A percentile compares a stretch with the other conserved stretches of the same genome.
Evolutionary conservation across 371 early-diverging fungal genomes (phyloP).

Genomic region (Apophysomyces ossiformis): DNA sequence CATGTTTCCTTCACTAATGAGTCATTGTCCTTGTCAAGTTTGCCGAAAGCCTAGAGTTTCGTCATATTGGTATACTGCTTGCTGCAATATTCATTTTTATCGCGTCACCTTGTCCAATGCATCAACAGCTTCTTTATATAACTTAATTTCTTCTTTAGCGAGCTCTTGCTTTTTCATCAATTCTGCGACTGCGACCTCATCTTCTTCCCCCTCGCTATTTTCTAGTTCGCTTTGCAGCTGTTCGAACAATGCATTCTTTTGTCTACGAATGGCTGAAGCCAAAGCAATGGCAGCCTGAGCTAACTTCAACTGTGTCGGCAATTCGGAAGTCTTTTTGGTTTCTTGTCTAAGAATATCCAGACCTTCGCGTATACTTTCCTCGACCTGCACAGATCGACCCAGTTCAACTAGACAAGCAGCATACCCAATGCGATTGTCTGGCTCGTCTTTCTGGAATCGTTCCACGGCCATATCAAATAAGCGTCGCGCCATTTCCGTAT

Average conservation of each 20-base stretch:
- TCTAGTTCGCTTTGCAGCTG: conserved; percentile 27
- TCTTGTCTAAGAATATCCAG: conserved; percentile 41
- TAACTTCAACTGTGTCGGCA: conserved; percentile 13
- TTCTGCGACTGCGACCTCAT: conserved; percentile 34
- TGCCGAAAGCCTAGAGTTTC: neutral
- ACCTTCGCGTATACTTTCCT: conserved; percentile 54
- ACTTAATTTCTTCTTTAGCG: conserved; percentile 31
- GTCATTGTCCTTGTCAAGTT: neutral
- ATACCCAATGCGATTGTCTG: conserved; percentile 45
- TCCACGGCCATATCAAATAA: conserved; percentile 65
- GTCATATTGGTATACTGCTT: neutral
- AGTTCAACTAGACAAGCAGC: conserved; percentile 47
- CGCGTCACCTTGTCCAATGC: conserved; percentile 30
- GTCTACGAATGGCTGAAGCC: conserved; percentile 30
- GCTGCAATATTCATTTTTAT: neutral
- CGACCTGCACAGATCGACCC: conserved; percentile 42
- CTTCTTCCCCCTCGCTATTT: conserved; percentile 31
- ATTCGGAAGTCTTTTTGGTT: conserved; percentile 16
- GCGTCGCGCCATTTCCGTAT: conserved; percentile 28
- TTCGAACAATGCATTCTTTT: conserved; percentile 34
- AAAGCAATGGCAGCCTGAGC: conserved; percentile 36
- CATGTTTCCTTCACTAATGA: conserved; percentile 22
- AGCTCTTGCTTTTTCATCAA: conserved; percentile 37
- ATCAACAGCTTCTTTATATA: conserved; percentile 38
- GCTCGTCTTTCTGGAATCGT: conserved; percentile 51